Base-by-base conservation (phyloP, 306 rosid species). In the Canavalia gladiata region DNA sequence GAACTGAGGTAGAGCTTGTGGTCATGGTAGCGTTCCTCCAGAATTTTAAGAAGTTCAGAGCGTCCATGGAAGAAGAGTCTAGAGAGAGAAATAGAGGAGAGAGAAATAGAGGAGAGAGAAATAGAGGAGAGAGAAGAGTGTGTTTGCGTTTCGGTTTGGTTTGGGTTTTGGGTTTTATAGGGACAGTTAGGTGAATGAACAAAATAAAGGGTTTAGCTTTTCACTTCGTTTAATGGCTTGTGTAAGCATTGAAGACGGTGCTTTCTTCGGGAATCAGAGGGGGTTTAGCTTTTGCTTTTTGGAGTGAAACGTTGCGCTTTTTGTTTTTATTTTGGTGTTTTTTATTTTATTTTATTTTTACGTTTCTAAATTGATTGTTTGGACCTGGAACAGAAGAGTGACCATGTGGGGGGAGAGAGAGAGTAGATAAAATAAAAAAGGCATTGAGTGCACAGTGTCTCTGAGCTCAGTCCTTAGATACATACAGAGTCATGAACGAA, bases 31-130 rank as follows among this genome's bases (percentile, higher is more conserved):
- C 77, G 73, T 84, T 83, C 39, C 86, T 91, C 97, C 94, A 90
- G 87, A 92, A 90, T 84, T 90, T 95, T 5, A 90, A 86, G 82
- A 91, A 91, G 81, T 87, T 87, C 0, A 91, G 83, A 76, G 94
- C 87, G 34, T 90, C 94, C 98, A 95, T 95, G 82, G 58, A 13
- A 49, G 45, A 13, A 58, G 52, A 33, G 13, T 49, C 7, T 2
- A 12, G 52, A 39, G 76, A 69, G 57, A 35, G 59, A 52, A 4
- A 6, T 77, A 39, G 58, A 79, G 13, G 41, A 49, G 39, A 11
- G 71, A 74, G 49, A 39, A 34, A n/a, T n/a, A n/a, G n/a, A n/a
- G n/a, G 52, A 39, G 76, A 69, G 57, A 35, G 59, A 52, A 4
- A 6, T 77, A 39, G 58, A 79, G 13, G 41, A 49, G 39, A 11